These are phyloP conservation scores for Colletotrichum noveboracense DNA, from an alignment of 2,329 filamentous ascomycete species.

Conservation along the genomic window DNA sequence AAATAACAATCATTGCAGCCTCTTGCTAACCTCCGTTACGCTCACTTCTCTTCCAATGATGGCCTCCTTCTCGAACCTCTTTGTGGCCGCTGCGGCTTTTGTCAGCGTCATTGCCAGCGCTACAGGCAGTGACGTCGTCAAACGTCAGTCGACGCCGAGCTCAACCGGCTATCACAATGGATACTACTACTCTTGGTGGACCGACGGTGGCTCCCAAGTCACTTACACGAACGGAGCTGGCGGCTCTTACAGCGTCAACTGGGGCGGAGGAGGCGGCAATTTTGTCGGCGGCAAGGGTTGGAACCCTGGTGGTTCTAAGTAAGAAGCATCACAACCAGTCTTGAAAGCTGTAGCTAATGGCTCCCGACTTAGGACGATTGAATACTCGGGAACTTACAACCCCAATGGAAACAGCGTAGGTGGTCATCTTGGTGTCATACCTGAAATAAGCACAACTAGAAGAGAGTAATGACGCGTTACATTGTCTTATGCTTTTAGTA, in stretches of 20 bases:
- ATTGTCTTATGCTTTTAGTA: constrained; percentile 33
- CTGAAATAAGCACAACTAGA: not conserved
- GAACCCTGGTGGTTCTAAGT: constrained; percentile 52
- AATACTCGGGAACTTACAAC: constrained; percentile 32
- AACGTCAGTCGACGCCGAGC: constrained; percentile 30
- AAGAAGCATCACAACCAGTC: not conserved
- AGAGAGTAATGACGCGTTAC: not conserved
- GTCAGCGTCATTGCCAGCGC: not conserved
- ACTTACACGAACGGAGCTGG: constrained; percentile 47
- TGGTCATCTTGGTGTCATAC: not conserved
- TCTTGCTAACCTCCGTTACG: not conserved
- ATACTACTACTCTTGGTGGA: constrained; percentile 52
- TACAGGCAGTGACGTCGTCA: not conserved
- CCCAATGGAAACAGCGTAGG: constrained; percentile 30
- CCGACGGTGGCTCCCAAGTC: constrained; percentile 41
- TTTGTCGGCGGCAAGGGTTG: constrained; percentile 65
- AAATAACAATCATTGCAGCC: not conserved
- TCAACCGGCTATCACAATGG: constrained; percentile 34
- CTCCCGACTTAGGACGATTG: constrained; percentile 16
- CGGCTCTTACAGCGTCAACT: constrained; percentile 49
- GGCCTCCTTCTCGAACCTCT: not conserved
- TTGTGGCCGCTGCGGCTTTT: not conserved
- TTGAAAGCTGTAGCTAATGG: not conserved
- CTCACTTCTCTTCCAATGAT: not conserved
- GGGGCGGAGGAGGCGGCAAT: constrained; percentile 50